Evolutionary conservation across 23 red algal species (phyloP).

Genomic region (Gracilaria gracilis): DNA sequence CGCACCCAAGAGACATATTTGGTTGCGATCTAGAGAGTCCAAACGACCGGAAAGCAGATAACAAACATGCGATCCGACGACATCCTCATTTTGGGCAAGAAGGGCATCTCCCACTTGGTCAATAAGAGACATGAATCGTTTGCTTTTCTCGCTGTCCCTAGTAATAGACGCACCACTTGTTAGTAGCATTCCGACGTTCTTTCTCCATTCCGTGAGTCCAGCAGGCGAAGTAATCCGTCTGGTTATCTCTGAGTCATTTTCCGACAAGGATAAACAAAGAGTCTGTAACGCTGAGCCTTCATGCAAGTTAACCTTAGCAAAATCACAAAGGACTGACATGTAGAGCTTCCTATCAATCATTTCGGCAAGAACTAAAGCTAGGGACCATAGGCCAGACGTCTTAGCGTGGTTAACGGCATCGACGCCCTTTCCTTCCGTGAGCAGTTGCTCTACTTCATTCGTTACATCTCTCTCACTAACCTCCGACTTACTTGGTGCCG

Average conservation of each 20-base stretch:
- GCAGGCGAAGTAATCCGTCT: slow-evolving; percentile 40
- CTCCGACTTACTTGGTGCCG: not conserved
- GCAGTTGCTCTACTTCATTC: slow-evolving; percentile 48
- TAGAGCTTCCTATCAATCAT: slow-evolving; percentile 34
- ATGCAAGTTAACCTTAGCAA: slow-evolving; percentile 25
- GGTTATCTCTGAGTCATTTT: slow-evolving; percentile 56
- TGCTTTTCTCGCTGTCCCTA: not conserved
- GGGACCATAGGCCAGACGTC: slow-evolving; percentile 42
- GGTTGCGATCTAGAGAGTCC: slow-evolving; percentile 11
- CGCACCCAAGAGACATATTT: slow-evolving; percentile 33
- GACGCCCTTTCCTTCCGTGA: slow-evolving; percentile 30
- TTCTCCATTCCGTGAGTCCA: slow-evolving; percentile 58
- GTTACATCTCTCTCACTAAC: not conserved
- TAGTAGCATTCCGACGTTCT: slow-evolving; percentile 52
- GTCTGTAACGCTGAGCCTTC: slow-evolving; percentile 66
- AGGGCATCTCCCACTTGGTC: slow-evolving; percentile 59
- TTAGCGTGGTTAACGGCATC: slow-evolving; percentile 45
- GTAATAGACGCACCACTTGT: not conserved
- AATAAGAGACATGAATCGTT: slow-evolving; percentile 42
- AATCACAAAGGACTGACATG: slow-evolving; percentile 33
- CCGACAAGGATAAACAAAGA: slow-evolving; percentile 50
- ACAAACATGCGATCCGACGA: slow-evolving; percentile 56
- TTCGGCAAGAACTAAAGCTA: slow-evolving; percentile 45
- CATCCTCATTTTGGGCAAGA: slow-evolving; percentile 16
- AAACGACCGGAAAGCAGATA: slow-evolving; percentile 63